Evolutionary conservation across 2,329 filamentous ascomycete species (phyloP).

Genomic region (Setomelanomma holmii): DNA sequence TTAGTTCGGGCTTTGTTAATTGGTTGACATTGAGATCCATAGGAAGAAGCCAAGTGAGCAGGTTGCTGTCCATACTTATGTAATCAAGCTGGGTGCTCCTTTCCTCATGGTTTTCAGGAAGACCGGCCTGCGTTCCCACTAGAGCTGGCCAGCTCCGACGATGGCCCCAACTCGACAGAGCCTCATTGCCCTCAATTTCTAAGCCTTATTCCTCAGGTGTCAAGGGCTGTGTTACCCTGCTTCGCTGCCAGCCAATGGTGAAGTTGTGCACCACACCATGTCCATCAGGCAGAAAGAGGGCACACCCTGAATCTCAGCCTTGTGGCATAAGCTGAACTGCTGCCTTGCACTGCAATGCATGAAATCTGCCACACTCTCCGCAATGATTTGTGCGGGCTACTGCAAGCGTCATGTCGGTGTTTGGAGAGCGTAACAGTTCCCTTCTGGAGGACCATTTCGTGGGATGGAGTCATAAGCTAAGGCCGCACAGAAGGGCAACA

Average conservation of each 20-base stretch:
- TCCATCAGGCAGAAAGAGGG: conserved; percentile 7
- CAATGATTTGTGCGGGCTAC: conserved; percentile 3
- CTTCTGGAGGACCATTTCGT: not conserved
- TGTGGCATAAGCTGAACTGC: conserved; percentile 1
- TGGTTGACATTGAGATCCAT: no score
- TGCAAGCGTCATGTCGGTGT: not conserved
- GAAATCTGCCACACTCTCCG: not conserved
- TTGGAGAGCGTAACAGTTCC: not conserved
- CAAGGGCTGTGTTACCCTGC: conserved; percentile 1
- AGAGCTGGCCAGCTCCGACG: not conserved
- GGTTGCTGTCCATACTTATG: no score
- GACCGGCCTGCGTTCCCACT: no score
- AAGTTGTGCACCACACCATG: not conserved
- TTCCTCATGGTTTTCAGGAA: no score
- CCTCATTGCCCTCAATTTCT: not conserved
- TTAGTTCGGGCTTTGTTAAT: no score
- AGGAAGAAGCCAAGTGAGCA: no score
- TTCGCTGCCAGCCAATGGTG: conserved; percentile 1
- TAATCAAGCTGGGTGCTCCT: no score
- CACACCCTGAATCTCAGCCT: conserved; percentile 1
- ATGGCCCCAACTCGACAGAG: not conserved
- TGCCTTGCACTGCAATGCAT: conserved; percentile 6
- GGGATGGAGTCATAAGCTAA: conserved; percentile 8
- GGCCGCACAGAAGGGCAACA: conserved; percentile 5
- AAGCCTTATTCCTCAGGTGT: not conserved